Evolutionary conservation across 192 early-diverging fungal genomes (phyloP).

Genomic region (Gamsiella multidivaricata): DNA sequence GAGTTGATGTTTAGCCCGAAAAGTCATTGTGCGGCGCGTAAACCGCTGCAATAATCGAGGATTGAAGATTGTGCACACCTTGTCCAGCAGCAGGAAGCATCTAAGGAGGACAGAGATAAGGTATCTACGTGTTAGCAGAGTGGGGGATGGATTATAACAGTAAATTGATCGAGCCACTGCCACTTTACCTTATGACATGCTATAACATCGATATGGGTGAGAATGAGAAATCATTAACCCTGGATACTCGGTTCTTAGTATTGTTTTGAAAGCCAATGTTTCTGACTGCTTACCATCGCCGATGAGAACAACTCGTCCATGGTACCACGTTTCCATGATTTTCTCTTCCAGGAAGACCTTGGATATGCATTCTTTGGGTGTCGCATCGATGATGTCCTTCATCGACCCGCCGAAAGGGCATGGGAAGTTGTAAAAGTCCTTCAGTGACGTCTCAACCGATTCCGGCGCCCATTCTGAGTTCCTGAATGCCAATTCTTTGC

Average conservation of each 20-base stretch:
- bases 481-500: background rate
- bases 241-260: background rate
- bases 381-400: background rate
- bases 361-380: background rate
- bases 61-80: background rate
- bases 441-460: background rate
- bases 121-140: too few relatives aligned
- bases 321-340: background rate
- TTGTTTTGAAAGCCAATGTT: too few relatives aligned
- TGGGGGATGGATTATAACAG: background rate
- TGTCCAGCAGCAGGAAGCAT: background rate
- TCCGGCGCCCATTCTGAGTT: slow-evolving; percentile 2
- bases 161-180: background rate
- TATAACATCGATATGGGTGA: background rate
- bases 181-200: background rate
- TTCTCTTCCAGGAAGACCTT: background rate
- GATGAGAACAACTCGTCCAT: background rate
- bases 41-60: too few relatives aligned
- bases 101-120: background rate
- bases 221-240: background rate
- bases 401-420: background rate
- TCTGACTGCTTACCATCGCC: slow-evolving; percentile 10
- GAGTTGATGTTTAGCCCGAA: background rate
- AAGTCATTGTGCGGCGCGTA: background rate
- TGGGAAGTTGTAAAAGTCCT: background rate